A percentile compares a stretch with the other conserved stretches of the same genome.
Conservation (phyloP, 495 filamentous ascomycete species). For the Talaromyces wortmannii region DNA sequence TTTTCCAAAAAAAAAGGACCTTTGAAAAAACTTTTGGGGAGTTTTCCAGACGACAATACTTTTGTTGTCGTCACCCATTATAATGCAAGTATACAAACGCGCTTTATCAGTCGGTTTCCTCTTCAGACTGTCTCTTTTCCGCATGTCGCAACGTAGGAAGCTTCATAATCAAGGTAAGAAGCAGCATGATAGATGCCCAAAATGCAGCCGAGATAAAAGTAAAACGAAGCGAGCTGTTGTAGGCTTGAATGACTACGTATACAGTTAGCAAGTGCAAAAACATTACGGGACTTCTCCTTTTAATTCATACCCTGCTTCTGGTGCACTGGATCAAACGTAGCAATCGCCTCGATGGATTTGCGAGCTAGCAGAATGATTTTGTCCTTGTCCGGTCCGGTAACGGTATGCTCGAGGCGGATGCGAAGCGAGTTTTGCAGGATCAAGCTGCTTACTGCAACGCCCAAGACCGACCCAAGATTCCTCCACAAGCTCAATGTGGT, state of each 20-base stretch:
- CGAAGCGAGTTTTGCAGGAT: slow-evolving; percentile 68
- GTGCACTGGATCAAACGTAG: slow-evolving; percentile 38
- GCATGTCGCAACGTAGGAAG: slow-evolving; percentile 43
- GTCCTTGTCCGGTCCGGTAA: slow-evolving; percentile 47
- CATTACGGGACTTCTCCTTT: not conserved
- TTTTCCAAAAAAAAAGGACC: no score
- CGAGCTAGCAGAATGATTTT: slow-evolving; percentile 44
- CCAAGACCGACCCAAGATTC: slow-evolving; percentile 62
- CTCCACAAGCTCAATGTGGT: slow-evolving; percentile 64
- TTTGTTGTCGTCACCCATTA: no score
- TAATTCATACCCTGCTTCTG: slow-evolving; percentile 39
- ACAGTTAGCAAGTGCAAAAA: not conserved
- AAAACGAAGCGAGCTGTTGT: slow-evolving; percentile 47
- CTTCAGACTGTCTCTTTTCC: not conserved
- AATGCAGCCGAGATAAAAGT: slow-evolving; percentile 46
- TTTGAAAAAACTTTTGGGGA: no score
- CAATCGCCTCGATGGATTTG: slow-evolving; percentile 46
- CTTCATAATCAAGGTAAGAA: slow-evolving; percentile 42
- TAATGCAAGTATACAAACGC: no score
- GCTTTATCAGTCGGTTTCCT: not conserved
- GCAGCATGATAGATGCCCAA: slow-evolving; percentile 40
- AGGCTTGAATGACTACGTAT: slow-evolving; percentile 46
- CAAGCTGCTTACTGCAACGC: slow-evolving; percentile 62
- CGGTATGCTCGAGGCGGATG: slow-evolving; percentile 47
- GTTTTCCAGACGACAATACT: no score